Base-by-base conservation (phyloP, 805 yeast genomes). In the Starmerella khaoyaiensis region DNA sequence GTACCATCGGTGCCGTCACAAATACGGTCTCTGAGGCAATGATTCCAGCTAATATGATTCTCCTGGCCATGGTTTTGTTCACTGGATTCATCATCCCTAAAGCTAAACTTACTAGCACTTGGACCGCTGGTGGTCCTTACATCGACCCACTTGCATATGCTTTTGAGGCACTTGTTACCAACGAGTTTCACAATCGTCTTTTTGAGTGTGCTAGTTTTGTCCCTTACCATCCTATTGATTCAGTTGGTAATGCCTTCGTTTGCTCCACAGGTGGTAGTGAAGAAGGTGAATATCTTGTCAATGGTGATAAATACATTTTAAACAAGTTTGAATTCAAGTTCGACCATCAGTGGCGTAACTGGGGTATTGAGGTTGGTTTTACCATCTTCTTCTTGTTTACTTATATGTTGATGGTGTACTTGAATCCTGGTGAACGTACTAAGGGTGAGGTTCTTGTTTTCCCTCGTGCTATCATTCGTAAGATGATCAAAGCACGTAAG, bases 281-380 rank as follows among this genome's bases (percentile, higher is more conserved):
- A 2, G 61, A 74, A 1, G 90, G 93, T 28, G 51, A 55, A 17
- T 40, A 52, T 11, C 46, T 45, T 34, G 80, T 81, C 32, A 50
- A 56, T 22, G 94, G 93, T 48, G 71, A 74, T 45, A 57, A 55
- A 24, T 81, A 77, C 51, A 46, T 81, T 39, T 43, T 44, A 4
- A 49, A 49, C 3, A 54, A 73, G 7, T 81, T 57, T 56, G 52
- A 57, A 28, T 82, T 76, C 61, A 52, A 53, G 16, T 72, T 66
- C 50, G 45, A 57, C 16, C 81, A 82, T 56, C 66, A 69, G 34
- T 82, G 94, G 94, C 73, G 93, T 62, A 79, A 82, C 55, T 65
- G 77, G 40, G 94, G 84, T 51, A 71, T 77, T 41, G 41, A 70
- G 41, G 53, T 74, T 51, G 81, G 69, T 2, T 76, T 64, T 51